Conservation (phyloP, 2,329 filamentous ascomycete genomes). For the Calonectria ilicicola region DNA sequence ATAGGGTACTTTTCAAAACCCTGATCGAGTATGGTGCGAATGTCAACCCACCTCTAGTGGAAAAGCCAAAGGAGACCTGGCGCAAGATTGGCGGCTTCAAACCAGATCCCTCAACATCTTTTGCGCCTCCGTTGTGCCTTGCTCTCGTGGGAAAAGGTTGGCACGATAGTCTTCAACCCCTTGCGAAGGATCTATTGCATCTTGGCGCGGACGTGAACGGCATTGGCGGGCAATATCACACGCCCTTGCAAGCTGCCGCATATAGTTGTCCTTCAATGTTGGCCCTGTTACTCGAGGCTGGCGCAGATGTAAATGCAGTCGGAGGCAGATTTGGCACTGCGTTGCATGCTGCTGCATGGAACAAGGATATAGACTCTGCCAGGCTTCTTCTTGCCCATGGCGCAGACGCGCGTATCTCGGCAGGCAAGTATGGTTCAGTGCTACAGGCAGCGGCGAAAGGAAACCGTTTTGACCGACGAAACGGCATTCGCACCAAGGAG, state of each 20-base stretch:
- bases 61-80: neutral
- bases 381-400: neutral
- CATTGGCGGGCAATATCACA: neutral
- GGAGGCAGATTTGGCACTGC: slow-evolving; percentile 7
- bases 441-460: slow-evolving; percentile 1
- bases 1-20: neutral
- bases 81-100: neutral
- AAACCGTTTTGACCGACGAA: neutral
- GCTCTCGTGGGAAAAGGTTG: neutral
- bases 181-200: neutral
- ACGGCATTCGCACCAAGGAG: neutral
- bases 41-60: neutral
- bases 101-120: neutral
- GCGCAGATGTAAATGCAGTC: neutral
- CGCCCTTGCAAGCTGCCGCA: neutral
- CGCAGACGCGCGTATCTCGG: neutral
- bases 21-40: neutral
- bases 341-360: slow-evolving; percentile 3
- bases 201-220: slow-evolving; percentile 4
- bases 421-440: neutral
- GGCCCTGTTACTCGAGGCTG: neutral
- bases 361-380: neutral
- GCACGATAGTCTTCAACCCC: neutral
- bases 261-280: neutral
- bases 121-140: neutral